A percentile compares a stretch with the other conserved stretches of the same genome.
Evolutionary conservation across 2,329 filamentous ascomycete genomes (phyloP).

Genomic region (Aspergillus pseudoglaucus): DNA sequence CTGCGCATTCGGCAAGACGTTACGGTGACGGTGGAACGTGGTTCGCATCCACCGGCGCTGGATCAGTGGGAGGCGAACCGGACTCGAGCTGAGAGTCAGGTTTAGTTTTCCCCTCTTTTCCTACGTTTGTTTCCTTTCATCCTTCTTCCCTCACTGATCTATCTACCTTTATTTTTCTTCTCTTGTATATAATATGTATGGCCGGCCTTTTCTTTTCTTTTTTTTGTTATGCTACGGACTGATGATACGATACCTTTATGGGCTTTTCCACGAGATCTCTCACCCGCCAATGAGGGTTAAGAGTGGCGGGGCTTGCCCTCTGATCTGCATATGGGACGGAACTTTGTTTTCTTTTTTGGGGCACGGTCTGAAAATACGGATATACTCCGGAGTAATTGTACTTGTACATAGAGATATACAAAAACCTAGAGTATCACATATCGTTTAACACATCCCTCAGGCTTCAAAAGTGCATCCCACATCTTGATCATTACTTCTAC

Average conservation of each 20-base stretch:
- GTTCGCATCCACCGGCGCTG: slow-evolving; percentile 7
- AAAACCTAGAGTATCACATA: background rate
- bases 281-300: background rate
- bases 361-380: no score
- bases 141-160: background rate
- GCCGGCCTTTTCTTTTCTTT: background rate
- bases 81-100: background rate
- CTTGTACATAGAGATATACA: background rate
- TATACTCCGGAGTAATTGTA: no score
- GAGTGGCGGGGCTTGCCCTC: background rate
- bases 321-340: background rate
- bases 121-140: background rate
- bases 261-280: background rate
- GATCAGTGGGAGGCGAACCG: slow-evolving; percentile 5
- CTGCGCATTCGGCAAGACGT: slow-evolving; percentile 35
- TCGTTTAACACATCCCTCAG: background rate
- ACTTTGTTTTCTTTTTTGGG: background rate
- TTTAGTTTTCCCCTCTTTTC: background rate
- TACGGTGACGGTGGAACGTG: slow-evolving; percentile 24
- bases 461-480: background rate
- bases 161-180: background rate
- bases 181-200: background rate
- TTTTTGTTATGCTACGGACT: background rate
- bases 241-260: background rate
- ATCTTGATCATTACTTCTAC: background rate